A percentile compares a stretch with the other conserved stretches of the same genome.
phyloP scores from a whole-genome alignment of 2,329 filamentous ascomycete genomes.

The Calonectria multiphialidica region DNA sequence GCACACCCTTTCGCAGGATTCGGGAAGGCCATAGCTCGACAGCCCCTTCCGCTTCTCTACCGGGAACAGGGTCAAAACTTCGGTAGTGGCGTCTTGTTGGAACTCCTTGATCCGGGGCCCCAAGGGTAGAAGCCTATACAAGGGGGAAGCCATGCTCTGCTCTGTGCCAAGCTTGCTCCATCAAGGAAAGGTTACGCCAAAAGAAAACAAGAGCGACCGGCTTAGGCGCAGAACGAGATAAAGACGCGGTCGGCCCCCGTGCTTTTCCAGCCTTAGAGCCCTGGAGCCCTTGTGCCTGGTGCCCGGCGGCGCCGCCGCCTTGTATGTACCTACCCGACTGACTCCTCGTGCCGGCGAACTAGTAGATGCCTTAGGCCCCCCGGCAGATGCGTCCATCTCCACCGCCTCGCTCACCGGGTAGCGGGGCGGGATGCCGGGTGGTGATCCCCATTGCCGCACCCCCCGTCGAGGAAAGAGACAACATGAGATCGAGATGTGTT shows the following conservation, averaged over 20 bases:
- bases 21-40: conserved; percentile 40
- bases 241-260: not conserved
- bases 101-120: conserved; percentile 37
- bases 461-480: conserved; percentile 24
- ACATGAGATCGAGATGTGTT: not conserved
- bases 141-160: conserved; percentile 38
- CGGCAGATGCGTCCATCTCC: conserved; percentile 35
- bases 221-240: not conserved
- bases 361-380: conserved; percentile 40
- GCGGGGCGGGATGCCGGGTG: conserved; percentile 33
- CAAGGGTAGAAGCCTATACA: conserved; percentile 41
- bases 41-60: conserved; percentile 39
- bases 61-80: conserved; percentile 41
- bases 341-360: not conserved
- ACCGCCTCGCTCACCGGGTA: conserved; percentile 26
- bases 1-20: conserved; percentile 39
- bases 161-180: conserved; percentile 19
- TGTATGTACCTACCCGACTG: conserved; percentile 6
- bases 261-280: not conserved
- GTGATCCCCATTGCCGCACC: conserved; percentile 27
- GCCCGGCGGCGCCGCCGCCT: not conserved
- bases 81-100: conserved; percentile 41
- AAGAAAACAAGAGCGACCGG: not conserved
- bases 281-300: not conserved
- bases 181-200: not conserved